phyloP scores from a whole-genome alignment of 2,329 filamentous ascomycete species.

The Tolypocladium ovalisporum region DNA sequence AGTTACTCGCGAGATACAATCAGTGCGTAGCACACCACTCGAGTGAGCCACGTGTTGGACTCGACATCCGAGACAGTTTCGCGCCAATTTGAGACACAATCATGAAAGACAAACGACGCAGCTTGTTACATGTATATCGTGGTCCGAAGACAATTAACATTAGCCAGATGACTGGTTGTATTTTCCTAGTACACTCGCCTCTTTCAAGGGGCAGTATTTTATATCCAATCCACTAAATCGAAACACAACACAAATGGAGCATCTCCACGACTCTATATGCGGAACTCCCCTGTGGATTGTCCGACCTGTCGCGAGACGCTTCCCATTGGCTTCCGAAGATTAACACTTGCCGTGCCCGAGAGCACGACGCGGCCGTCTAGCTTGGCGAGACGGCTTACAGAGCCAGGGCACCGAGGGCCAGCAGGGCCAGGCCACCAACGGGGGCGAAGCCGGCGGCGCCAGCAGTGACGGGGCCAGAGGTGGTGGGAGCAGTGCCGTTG shows the following conservation, averaged over 20 bases:
- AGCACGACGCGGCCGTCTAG: not conserved
- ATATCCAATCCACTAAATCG: conserved; percentile 5
- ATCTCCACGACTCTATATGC: not conserved
- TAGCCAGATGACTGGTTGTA: conserved; percentile 11
- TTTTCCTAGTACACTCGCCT: conserved; percentile 7
- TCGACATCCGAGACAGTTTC: not conserved
- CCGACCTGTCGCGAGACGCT: not conserved
- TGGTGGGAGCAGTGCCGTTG: conserved; percentile 8
- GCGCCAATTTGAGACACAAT: not conserved
- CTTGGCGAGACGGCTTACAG: conserved; percentile 17
- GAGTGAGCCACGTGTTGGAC: not conserved
- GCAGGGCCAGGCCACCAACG: conserved; percentile 20
- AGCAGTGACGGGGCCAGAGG: conserved; percentile 10
- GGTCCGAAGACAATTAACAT: conserved; percentile 8
- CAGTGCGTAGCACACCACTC: not conserved
- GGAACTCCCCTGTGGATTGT: not conserved
- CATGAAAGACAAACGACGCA: not conserved
- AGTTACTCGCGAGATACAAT: too few relatives aligned
- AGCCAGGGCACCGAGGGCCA: conserved; percentile 20
- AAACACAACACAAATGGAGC: not conserved
- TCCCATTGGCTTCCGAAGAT: not conserved
- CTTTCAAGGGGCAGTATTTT: not conserved
- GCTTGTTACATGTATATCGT: not conserved
- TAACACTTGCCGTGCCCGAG: not conserved
- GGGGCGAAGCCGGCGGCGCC: conserved; percentile 19